Evolutionary conservation across 2,329 filamentous ascomycete genomes (phyloP), one percentile per base, ranked within the genome.

Genomic region (Xylaria sp.): DNA sequence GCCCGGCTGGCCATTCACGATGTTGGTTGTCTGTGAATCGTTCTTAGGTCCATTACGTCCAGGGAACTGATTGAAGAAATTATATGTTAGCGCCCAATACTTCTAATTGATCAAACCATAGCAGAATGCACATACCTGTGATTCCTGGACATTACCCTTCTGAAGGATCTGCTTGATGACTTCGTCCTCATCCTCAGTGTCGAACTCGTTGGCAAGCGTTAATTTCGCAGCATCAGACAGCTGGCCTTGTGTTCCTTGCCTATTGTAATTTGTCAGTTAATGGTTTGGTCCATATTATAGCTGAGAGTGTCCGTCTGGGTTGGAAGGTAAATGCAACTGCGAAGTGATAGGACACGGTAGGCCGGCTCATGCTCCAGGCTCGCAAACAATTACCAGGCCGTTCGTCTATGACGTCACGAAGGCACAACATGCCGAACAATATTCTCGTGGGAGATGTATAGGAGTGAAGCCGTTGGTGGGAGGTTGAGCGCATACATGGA

Each of bases 231-330:
- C 94, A 10, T 84, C 83, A 78, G 98, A 92, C 52, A 92, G 84
- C 68, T 90, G 87, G 66, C 95, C 95, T 80, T 97, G 94, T 54
- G 88, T 89, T 73, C 95, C 95, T 80, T 97, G 94, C 81, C 94
- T 97, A 68, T 66, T 64, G 51, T 41, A 76, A 72, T 63, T 51
- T 44, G 60, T 70, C 62, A 59, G 55, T 77, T 73, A 78, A 72
- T 64, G 52, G 59, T 66, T 25, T 23, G 15, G 5, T 37, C 1
- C 3, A 68, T 23, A 25, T 18, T 1, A n/a, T 7, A n/a, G 13
- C 41, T 44, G 28, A 28, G 28, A 28, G 28, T 28, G 28, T 4
- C 28, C 28, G 28, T 28, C 5, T 28, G 28, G 5, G 28, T 4
- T 4, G 3, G 3, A 28, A 6, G 28, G 28, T 28, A 28, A 28